Evolutionary conservation across 75 land plant species (phyloP), one percentile per base, ranked within the genome.

Genomic region (Gnetum montanum): DNA sequence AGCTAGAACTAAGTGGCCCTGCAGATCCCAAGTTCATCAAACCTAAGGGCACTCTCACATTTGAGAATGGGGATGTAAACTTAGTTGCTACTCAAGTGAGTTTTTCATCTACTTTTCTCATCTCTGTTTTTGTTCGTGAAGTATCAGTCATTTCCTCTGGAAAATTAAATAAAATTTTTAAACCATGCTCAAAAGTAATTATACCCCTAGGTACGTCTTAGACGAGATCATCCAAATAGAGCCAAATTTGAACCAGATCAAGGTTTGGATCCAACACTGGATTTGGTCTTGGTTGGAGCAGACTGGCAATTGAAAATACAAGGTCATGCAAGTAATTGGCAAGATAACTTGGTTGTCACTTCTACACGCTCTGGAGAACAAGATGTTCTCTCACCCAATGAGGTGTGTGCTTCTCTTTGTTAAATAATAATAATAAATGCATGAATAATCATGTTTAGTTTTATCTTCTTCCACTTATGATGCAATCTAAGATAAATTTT

Each of bases 171-270:
- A n/a, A n/a, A n/a, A n/a, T n/a, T n/a, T n/a, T n/a, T n/a, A n/a
- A n/a, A n/a, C n/a, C n/a, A n/a, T n/a, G n/a, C n/a, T n/a, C n/a
- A n/a, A n/a, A n/a, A n/a, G n/a, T n/a, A n/a, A n/a, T n/a, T n/a
- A n/a, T n/a, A n/a, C n/a, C 50, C 19, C 20, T 76, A 94, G 98
- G 91, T 94, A 47, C 72, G 98, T 57, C 76, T 94, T 23, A 94
- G 86, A 48, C 68, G 84, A 31, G 98, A 94, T 49, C 89, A 94
- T 63, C 67, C 71, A 16, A 94, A 94, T 66, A 62, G 82, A 31
- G 98, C 98, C 20, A 90, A 83, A 60, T 94, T 94, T 72, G 98
- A 94, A 62, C 98, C 98, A 55, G 98, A 94, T 16, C 70, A 83
- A 49, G 98, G 98, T 13, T 59, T 94, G 31, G 96, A 94, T 69